Conservation (phyloP, 2,329 filamentous ascomycete species). For the Talaromyces amestolkiae region DNA sequence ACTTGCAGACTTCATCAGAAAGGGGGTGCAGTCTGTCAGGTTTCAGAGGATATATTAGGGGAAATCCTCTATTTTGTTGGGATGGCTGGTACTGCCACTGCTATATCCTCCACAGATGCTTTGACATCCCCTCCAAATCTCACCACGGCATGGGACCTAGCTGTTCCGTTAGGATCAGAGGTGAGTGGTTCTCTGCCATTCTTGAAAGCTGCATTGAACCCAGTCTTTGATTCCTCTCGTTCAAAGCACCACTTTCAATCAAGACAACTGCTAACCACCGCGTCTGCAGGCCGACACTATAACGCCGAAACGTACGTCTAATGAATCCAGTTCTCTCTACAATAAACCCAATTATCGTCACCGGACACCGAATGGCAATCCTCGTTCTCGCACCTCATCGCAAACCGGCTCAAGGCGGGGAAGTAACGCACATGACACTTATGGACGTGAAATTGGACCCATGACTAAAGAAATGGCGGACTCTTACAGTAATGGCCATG, state of each 20-base stretch:
- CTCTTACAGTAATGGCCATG: conserved; percentile 22
- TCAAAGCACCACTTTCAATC: not conserved
- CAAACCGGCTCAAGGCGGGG: conserved; percentile 19
- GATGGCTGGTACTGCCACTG: conserved; percentile 44
- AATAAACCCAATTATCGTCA: conserved; percentile 30
- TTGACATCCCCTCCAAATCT: conserved; percentile 36
- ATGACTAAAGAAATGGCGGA: conserved; percentile 30
- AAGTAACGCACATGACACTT: conserved; percentile 28
- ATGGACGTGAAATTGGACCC: conserved; percentile 25
- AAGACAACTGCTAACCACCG: not conserved
- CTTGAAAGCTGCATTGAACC: not conserved
- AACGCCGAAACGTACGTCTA: conserved; percentile 31
- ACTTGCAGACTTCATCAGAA: not conserved
- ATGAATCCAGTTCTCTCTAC: conserved; percentile 34
- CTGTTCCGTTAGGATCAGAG: conserved; percentile 36
- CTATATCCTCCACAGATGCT: conserved; percentile 39
- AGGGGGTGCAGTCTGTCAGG: not conserved
- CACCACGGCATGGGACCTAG: conserved; percentile 39
- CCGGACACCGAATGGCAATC: conserved; percentile 32
- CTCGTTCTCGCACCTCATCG: conserved; percentile 37
- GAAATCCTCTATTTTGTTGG: conserved; percentile 9
- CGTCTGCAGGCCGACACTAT: conserved; percentile 10
- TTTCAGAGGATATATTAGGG: not conserved
- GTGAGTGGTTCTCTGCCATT: conserved; percentile 29
- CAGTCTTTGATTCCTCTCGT: not conserved